Conservation (phyloP, 1,284 basidiomycete genomes). For the Xanthoconium separans region DNA sequence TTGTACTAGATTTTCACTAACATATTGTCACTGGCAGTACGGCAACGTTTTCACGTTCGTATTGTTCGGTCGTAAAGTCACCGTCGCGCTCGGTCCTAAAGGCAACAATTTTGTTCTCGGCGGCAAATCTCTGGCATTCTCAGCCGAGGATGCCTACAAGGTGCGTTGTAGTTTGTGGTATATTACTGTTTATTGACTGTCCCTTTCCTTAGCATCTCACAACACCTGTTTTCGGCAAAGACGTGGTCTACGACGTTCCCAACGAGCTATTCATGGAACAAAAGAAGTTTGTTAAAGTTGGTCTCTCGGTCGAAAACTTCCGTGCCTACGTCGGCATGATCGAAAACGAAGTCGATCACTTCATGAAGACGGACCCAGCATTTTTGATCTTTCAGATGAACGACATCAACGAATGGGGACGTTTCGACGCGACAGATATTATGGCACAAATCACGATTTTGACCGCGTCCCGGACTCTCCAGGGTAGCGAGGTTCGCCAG, state of each 20-base stretch:
- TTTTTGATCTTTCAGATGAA: conserved; percentile 65
- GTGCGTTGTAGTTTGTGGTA: conserved; percentile 41
- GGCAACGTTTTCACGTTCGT: conserved; percentile 92
- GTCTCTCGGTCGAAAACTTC: conserved; percentile 91
- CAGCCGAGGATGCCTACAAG: conserved; percentile 96
- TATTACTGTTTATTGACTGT: conserved; percentile 5
- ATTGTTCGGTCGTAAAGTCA: conserved; percentile 86
- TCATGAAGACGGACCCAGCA: conserved; percentile 58
- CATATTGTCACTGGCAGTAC: conserved; percentile 40
- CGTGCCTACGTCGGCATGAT: conserved; percentile 91
- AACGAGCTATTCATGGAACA: conserved; percentile 99
- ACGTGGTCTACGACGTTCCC: conserved; percentile 97
- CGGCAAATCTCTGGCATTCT: conserved; percentile 89
- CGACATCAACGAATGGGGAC: conserved; percentile 68
- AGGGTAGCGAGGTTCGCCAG: conserved; percentile 87
- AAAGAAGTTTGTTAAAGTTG: conserved; percentile 96
- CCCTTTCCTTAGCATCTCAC: conserved; percentile 68
- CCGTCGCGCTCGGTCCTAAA: conserved; percentile 88
- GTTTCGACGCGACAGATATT: conserved; percentile 71
- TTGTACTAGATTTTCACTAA: neutral
- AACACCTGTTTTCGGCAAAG: conserved; percentile 93
- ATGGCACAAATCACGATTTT: conserved; percentile 95
- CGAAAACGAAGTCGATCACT: conserved; percentile 77
- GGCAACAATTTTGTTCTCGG: conserved; percentile 96
- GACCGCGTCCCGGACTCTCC: conserved; percentile 90